Evolutionary conservation across 106 monocot species (phyloP), one percentile per base, ranked within the genome.

Genomic region (Allium sativum): DNA sequence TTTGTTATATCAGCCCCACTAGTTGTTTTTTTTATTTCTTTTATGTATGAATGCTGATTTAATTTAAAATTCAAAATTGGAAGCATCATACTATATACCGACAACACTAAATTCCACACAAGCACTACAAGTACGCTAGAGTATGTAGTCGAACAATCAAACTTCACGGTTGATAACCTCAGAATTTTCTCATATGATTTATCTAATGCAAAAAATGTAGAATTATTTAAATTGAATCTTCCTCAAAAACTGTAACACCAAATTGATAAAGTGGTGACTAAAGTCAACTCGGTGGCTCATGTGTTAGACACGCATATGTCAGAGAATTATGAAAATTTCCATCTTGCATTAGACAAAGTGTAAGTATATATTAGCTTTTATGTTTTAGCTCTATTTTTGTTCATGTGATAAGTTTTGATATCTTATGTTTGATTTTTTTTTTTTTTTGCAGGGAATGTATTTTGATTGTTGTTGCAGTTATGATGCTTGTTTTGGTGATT

Each of bases 401-500:
- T 51, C 40, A 12, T 53, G 13, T 50, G 3, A 18, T 31, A 6
- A 64, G 21, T 7, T 3, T n/a, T n/a, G n/a, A n/a, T n/a, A n/a
- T n/a, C 15, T 12, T 50, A 64, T n/a, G 44, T 40, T 52, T 42
- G 43, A 4, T n/a, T n/a, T n/a, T n/a, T n/a, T 47, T 40, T 15
- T 59, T 70, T 48, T 16, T 9, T 19, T 65, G 74, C 74, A 88
- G 88, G 65, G 20, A 72, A 31, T 56, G 71, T 40, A 62, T 56
- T 74, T 78, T 86, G 74, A 77, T 84, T 11, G 51, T 98, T 45
- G 40, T 87, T 72, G 79, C 98, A 2, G 82, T 85, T 44, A 85
- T 83, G 40, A 98, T 92, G 98, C 76, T 98, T 48, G 45, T 82
- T 63, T 55, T 92, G 82, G 76, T 82, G 65, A 85, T 98, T 78